Base-by-base conservation (phyloP, 352 stramenopile species). In the Phytophthora ohioensis region DNA sequence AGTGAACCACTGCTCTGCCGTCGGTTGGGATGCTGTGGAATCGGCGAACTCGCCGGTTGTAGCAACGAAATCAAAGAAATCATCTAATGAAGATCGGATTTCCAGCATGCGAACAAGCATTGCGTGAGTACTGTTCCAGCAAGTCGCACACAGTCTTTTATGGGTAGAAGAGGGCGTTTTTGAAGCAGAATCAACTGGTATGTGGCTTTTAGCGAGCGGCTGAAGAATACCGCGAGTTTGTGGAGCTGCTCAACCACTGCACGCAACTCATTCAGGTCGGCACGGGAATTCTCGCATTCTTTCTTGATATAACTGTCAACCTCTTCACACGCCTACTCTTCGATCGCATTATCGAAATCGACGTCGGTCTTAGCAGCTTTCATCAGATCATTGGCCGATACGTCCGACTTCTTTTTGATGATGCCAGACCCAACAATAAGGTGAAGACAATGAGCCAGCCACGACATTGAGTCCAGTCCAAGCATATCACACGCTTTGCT, bases 1-100 rank as follows among this genome's bases (percentile, higher is more conserved):
- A 5, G 32, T 52, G 10, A 52, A 36, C 56, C 56, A 63, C 6
- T 63, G 56, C 12, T 63, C 56, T 10, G 56, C 41, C 5, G 53
- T 49, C 15, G 53, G 53, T 12, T 60, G 53, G 21, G 21, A 27
- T 27, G 21, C 21, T 12, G 21, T 51, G 2, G 27, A 45, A 39
- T 51, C 38, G 1, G 53, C 9, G 27, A 60, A 60, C 10, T 60
- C 27, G 2, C 39, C 21, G 5, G 17, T 49, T 13, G 21, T 41
- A 27, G 21, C 38, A 38, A 49, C 38, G 13, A 41, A 21, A 3
- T 41, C 53, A 32, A 60, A 60, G 21, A 60, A 60, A 41, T 17
- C 12, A 39, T 49, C 21, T 13, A 27, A 27, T 27, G 1, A 27
- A 27, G 21, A 13, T 38, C 53, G 21, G 39, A 60, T 10, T 5